Conservation (phyloP, 1,284 basidiomycete genomes). For the Baeospora myosura region DNA sequence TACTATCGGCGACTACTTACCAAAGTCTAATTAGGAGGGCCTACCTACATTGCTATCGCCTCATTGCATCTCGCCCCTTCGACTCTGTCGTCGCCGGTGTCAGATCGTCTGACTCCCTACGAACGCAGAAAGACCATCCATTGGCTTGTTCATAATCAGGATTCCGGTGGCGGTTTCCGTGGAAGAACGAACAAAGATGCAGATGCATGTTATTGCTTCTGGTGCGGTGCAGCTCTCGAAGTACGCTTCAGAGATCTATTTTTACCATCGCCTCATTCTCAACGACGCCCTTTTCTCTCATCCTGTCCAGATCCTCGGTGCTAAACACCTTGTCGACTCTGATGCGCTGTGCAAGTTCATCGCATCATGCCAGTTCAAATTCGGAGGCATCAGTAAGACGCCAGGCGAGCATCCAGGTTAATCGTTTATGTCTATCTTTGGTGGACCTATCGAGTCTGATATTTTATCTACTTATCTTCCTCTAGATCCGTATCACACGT, state of each 20-base stretch:
- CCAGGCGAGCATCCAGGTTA: constrained; percentile 61
- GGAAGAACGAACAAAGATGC: constrained; percentile 81
- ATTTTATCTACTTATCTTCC: too few species aligned
- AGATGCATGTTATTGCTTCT: constrained; percentile 93
- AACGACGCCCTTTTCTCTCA: neutral
- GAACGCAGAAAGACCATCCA: constrained; percentile 52
- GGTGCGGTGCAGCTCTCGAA: constrained; percentile 76
- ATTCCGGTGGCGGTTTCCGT: constrained; percentile 66
- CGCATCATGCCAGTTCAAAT: constrained; percentile 70
- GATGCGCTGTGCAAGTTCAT: constrained; percentile 57
- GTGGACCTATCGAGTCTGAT: neutral
- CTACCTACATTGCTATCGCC: constrained; percentile 88
- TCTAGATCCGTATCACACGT: constrained; percentile 85
- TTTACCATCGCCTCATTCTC: too few species aligned
- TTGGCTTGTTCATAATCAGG: constrained; percentile 75
- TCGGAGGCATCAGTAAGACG: constrained; percentile 80
- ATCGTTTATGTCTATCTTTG: neutral
- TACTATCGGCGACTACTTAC: too few species aligned
- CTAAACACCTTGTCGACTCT: constrained; percentile 46
- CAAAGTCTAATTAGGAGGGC: too few species aligned
- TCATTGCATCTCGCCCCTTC: constrained; percentile 50
- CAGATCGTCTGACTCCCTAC: constrained; percentile 29
- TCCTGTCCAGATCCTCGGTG: constrained; percentile 13
- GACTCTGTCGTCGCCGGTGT: constrained; percentile 12
- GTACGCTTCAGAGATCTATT: too few species aligned